Evolutionary conservation across 345 rosid genomes (phyloP).

Genomic region (Brassica rapa): DNA sequence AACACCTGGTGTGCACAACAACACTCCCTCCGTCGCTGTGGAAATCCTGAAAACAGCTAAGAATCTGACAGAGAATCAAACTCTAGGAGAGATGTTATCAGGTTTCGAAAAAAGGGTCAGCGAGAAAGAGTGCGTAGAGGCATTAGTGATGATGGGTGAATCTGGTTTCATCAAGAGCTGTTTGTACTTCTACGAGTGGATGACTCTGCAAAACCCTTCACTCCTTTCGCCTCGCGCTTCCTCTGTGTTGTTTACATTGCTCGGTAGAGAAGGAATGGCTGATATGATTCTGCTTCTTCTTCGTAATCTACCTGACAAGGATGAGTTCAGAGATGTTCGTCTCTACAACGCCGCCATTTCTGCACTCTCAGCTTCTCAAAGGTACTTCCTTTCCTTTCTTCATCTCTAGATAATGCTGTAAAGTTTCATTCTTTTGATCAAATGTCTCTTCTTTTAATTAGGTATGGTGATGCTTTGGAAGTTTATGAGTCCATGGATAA

Average conservation of each 20-base stretch:
- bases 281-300: conserved; percentile 56
- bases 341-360: conserved; percentile 81
- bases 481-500: conserved; percentile 69
- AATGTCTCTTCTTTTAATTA: conserved; percentile 23
- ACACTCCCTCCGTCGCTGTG: conserved; percentile 31
- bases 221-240: conserved; percentile 67
- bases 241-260: conserved; percentile 63
- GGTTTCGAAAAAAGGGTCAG: conserved; percentile 49
- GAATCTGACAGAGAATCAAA: conserved; percentile 52
- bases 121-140: conserved; percentile 53
- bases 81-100: conserved; percentile 68
- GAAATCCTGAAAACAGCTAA: conserved; percentile 60
- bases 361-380: conserved; percentile 57
- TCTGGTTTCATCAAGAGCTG: conserved; percentile 54
- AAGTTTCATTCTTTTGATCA: conserved; percentile 10
- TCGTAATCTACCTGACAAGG: conserved; percentile 60
- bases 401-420: neutral
- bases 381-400: conserved; percentile 42
- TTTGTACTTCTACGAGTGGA: conserved; percentile 84
- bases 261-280: conserved; percentile 68
- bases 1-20: conserved; percentile 25
- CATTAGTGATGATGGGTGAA: conserved; percentile 59
- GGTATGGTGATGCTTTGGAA: conserved; percentile 74
- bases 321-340: conserved; percentile 62
- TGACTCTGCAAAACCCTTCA: conserved; percentile 72